Percentiles rank a stretch among this genome's conserved stretches.
Conservation (phyloP, 768 basidiomycete species). For the Mrakia frigida region DNA sequence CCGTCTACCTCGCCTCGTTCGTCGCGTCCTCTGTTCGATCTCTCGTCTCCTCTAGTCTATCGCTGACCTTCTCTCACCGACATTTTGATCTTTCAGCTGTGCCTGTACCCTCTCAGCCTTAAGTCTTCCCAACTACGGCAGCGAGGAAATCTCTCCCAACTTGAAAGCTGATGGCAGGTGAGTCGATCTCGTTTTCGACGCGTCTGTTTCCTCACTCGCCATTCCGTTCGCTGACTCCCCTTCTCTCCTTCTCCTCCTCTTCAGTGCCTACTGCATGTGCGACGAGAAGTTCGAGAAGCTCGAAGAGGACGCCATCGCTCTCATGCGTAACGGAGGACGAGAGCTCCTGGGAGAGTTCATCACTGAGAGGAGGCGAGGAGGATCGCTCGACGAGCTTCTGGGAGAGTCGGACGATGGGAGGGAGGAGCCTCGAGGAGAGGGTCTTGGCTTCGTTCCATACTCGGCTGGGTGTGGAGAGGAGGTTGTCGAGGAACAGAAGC, state of each 20-base stretch:
- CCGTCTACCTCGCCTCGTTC: neutral
- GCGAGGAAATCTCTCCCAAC: neutral
- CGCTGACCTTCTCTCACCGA: neutral
- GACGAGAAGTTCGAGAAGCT: constrained; percentile 2
- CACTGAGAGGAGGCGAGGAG: neutral
- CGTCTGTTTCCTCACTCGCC: neutral
- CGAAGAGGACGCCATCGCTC: neutral
- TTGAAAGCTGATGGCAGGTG: neutral
- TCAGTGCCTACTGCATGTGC: constrained; percentile 9
- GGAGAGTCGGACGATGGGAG: neutral
- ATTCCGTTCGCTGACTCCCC: neutral
- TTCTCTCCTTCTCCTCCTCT: neutral
- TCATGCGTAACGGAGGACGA: neutral
- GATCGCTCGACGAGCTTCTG: neutral
- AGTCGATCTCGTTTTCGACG: neutral
- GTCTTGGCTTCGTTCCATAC: neutral
- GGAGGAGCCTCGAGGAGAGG: neutral
- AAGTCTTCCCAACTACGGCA: neutral
- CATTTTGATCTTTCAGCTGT: neutral
- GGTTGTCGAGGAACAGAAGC: neutral
- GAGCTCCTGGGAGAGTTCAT: neutral
- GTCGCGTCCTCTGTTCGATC: neutral
- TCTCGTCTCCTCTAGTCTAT: neutral
- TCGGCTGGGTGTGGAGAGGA: neutral
- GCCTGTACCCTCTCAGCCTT: neutral